Evolutionary conservation across 192 early-diverging fungal genomes (phyloP), one percentile per base, ranked within the genome.

Genomic region (Rhizoclosmatium globosum): DNA sequence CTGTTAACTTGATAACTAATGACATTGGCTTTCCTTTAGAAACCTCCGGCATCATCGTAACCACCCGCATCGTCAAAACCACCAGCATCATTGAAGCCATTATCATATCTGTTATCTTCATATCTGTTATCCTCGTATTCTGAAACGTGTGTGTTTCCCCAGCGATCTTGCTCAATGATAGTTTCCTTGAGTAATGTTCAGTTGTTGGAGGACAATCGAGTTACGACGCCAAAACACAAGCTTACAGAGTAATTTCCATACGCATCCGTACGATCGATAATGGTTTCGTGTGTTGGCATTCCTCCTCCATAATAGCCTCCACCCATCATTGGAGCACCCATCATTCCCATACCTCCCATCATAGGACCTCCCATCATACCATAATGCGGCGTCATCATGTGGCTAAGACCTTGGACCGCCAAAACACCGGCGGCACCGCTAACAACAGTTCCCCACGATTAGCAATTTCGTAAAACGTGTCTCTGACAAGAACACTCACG

Each of bases 361-460:
- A 11, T 47, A 48, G 19, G 4, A 13, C 67, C 69, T 19, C 47
- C 69, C 42, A 11, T 21, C 42, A 48, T 71, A 46, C 7, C 46
- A 56, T 17, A 48, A 57, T 47, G 45, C 4, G 13, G 13, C 17
- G 3, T 47, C 31, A 23, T 23, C 42, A 59, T 74, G 44, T 4
- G n/a, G 19, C 9, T 13, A 6, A 72, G 13, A 13, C 42, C 59
- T 39, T 59, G 41, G n/a, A 62, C 59, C 7, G 72, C 72, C 3
- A 74, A 31, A 41, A 45, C 23, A 46, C 72, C 72, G 23, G 44
- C 72, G 19, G 59, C 72, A 46, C 72, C 72, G 21, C 15, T 21
- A 57, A 58, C 19, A 15, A 43, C 43, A 11, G 9, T 13, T 13
- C 62, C n/a, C 31, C 62, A 9, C 21, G 9, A 11, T n/a, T 13